Percentiles rank a stretch among this genome's conserved stretches.
phyloP scores from a whole-genome alignment of 2,329 filamentous ascomycete species.

The Penicillium sp. region DNA sequence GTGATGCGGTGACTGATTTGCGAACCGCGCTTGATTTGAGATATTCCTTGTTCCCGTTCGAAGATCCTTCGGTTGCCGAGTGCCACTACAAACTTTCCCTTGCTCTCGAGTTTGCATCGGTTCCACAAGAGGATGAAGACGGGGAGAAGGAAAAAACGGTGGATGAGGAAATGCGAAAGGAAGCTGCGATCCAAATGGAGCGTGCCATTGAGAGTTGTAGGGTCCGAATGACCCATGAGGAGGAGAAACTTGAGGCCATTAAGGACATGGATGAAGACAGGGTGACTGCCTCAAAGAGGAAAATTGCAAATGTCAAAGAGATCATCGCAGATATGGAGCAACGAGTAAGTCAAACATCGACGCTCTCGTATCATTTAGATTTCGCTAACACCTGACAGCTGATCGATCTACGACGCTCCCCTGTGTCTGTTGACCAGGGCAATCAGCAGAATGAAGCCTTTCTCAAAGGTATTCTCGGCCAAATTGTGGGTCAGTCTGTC shows the following conservation, averaged over 20 bases:
- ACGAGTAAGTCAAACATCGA: constrained; percentile 43
- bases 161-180: constrained; percentile 57
- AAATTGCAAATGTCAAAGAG: constrained; percentile 60
- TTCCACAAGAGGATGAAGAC: constrained; percentile 54
- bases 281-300: constrained; percentile 42
- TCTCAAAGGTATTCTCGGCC: constrained; percentile 58
- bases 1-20: constrained; percentile 81
- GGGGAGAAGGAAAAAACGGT: constrained; percentile 41
- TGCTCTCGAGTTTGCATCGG: constrained; percentile 88
- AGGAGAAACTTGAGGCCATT: constrained; percentile 42
- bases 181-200: constrained; percentile 61
- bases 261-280: constrained; percentile 43
- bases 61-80: constrained; percentile 85
- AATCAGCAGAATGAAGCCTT: constrained; percentile 41
- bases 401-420: constrained; percentile 57
- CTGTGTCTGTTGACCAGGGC: constrained; percentile 47
- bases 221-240: constrained; percentile 55
- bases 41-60: constrained; percentile 72
- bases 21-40: constrained; percentile 77
- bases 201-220: constrained; percentile 61
- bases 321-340: constrained; percentile 64
- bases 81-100: constrained; percentile 96
- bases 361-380: constrained; percentile 4
- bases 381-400: constrained; percentile 40
- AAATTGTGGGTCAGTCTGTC: constrained; percentile 57